Evolutionary conservation across 352 stramenopile genomes (phyloP), one percentile per base, ranked within the genome.

Genomic region (Phytophthora sp.): DNA sequence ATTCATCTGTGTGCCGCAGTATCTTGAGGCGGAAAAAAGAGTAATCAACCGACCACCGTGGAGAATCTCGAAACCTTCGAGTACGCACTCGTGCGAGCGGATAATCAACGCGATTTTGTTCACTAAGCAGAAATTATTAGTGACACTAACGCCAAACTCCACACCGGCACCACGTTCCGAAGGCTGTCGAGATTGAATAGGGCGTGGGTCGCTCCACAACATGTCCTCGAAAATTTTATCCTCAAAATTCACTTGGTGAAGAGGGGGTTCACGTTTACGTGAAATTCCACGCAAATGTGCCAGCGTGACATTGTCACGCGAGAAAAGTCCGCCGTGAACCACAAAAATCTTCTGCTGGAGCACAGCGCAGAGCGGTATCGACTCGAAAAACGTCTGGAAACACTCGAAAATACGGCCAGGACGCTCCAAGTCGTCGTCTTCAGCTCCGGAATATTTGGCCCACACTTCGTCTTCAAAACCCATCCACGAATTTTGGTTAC

Each of bases 171-270:
- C 93, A 57, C 93, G 88, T 42, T 95, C 87, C 0, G 83, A 94
- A 15, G 88, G 84, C 66, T 95, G 85, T 21, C 88, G 84, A 7
- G 63, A 76, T 46, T 80, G 62, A 57, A 94, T 95, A 13, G 89
- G 71, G 24, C 90, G 89, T 27, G 93, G 93, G 58, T 98, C 93
- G 41, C 88, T 97, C 93, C 93, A 98, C 15, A 98, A 61, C 82
- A 98, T 91, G 57, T 97, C 89, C 73, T 98, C 90, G 45, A 95
- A 98, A 39, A 98, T 92, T 75, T 96, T 91, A 68, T 98, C 91
- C 57, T 98, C 92, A 57, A 97, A 97, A 31, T 82, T 89, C 18
- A 59, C 66, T 51, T 95, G 75, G 57, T 97, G 91, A 11, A 97
- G 87, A 9, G 93, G 93, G 9, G 93, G 90, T 60, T 98, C 92